Conservation (phyloP, 495 filamentous ascomycete genomes). For the Antarctomyces pellizariae region DNA sequence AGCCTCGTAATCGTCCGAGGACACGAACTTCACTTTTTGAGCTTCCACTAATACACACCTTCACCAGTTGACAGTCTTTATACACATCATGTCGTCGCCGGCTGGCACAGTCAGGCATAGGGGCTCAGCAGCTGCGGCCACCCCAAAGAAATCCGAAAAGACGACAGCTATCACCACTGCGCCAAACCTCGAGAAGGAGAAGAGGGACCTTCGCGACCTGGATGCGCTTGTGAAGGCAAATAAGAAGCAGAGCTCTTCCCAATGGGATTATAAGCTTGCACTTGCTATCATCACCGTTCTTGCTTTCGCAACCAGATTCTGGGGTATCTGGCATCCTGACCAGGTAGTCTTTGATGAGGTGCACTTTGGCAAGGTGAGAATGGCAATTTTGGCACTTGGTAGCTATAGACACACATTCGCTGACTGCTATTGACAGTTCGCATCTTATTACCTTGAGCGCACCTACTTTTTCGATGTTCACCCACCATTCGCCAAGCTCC, state of each 20-base stretch:
- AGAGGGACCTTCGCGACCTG: too few relatives aligned
- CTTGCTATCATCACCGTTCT: slow-evolving; percentile 53
- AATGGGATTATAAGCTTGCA: slow-evolving; percentile 73
- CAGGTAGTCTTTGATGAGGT: slow-evolving; percentile 99
- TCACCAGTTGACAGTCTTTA: too few relatives aligned
- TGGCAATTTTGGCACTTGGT: slow-evolving; percentile 1
- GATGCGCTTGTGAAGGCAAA: slow-evolving; percentile 17
- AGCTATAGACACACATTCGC: neutral
- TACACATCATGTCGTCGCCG: slow-evolving; percentile 12
- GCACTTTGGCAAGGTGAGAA: slow-evolving; percentile 89
- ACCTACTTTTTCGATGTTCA: slow-evolving; percentile 99
- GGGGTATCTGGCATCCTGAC: slow-evolving; percentile 79
- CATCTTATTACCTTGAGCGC: slow-evolving; percentile 87
- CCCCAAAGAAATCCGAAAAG: too few relatives aligned
- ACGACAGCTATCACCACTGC: slow-evolving; percentile 16
- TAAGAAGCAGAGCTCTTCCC: slow-evolving; percentile 19
- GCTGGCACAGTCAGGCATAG: slow-evolving; percentile 27
- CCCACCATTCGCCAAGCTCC: slow-evolving; percentile 80
- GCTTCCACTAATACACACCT: too few relatives aligned
- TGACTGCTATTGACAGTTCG: slow-evolving; percentile 36
- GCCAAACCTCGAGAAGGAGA: too few relatives aligned
- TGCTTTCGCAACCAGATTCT: slow-evolving; percentile 84
- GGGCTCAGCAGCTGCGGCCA: too few relatives aligned
- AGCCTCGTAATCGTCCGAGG: too few relatives aligned
- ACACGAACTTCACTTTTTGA: too few relatives aligned